Percentiles rank a stretch among this genome's conserved stretches.
Conservation (phyloP, 305 asterid species). For the Solanum chacoense region DNA sequence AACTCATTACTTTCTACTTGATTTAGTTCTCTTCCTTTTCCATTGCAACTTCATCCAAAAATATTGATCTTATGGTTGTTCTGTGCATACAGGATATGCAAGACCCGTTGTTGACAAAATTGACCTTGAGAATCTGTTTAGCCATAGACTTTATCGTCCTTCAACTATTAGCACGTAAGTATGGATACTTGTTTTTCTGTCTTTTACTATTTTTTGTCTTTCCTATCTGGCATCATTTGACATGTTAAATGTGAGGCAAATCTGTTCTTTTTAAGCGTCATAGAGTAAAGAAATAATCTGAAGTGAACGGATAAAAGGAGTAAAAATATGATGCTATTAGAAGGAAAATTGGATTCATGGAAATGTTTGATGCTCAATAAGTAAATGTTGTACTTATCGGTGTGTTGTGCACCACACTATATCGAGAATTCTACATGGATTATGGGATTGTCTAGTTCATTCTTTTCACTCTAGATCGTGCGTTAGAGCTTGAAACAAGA, state of each 20-base stretch:
- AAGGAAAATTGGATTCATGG: background rate
- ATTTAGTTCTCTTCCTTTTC: conserved; percentile 1
- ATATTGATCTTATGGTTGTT: background rate
- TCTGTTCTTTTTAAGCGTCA: background rate
- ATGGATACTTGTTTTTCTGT: background rate
- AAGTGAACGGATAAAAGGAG: background rate
- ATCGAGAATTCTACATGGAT: background rate
- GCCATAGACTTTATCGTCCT: conserved; percentile 72
- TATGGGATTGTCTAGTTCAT: background rate
- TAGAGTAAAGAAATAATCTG: background rate
- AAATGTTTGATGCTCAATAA: background rate
- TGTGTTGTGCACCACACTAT: background rate
- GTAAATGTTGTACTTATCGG: background rate
- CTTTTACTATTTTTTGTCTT: background rate
- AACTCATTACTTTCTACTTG: background rate
- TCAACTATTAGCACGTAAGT: conserved; percentile 84
- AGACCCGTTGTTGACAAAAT: conserved; percentile 83
- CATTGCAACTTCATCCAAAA: background rate
- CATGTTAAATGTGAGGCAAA: background rate
- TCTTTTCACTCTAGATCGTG: background rate
- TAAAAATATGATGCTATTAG: background rate
- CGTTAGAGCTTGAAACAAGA: background rate
- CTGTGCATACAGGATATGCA: conserved; percentile 49
- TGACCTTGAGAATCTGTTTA: conserved; percentile 52
- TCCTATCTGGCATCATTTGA: background rate